These are phyloP conservation scores for Diutina rugosa DNA, from an alignment of 1,139 yeast genomes.

Conservation along the genomic window DNA sequence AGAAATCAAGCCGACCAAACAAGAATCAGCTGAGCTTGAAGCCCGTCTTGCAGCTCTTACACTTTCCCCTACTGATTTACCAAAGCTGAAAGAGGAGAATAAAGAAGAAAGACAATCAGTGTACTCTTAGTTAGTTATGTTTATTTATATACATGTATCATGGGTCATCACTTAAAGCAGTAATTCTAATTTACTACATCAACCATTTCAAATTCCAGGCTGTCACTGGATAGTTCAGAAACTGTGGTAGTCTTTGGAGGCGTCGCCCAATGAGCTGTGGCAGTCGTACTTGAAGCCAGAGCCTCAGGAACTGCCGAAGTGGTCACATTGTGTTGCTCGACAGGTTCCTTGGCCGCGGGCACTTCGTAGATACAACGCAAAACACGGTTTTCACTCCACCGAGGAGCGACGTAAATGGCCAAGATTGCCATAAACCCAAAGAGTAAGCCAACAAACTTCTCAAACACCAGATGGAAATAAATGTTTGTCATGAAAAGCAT, in stretches of 20 bases:
- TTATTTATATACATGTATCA: neutral
- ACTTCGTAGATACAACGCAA: neutral
- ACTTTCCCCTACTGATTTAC: neutral
- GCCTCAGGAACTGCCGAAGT: neutral
- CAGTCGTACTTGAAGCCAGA: neutral
- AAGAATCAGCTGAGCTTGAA: neutral
- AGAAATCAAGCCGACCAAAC: neutral
- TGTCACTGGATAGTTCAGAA: neutral
- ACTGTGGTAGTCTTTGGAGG: neutral
- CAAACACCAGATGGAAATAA: constrained; percentile 71
- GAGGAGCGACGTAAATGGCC: constrained; percentile 23
- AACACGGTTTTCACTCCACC: constrained; percentile 6
- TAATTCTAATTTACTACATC: neutral
- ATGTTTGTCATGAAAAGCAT: constrained; percentile 79
- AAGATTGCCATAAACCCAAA: constrained; percentile 43
- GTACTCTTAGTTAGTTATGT: neutral
- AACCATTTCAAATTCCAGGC: neutral
- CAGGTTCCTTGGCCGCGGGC: neutral
- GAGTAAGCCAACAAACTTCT: constrained; percentile 53
- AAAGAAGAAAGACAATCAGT: neutral
- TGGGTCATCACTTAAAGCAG: neutral
- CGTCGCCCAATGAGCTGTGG: neutral
- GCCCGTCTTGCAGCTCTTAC: neutral
- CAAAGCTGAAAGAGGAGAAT: neutral
- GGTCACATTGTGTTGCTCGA: neutral